Base-by-base conservation (phyloP, 441 rosid genomes). In the Populus tomentosa region DNA sequence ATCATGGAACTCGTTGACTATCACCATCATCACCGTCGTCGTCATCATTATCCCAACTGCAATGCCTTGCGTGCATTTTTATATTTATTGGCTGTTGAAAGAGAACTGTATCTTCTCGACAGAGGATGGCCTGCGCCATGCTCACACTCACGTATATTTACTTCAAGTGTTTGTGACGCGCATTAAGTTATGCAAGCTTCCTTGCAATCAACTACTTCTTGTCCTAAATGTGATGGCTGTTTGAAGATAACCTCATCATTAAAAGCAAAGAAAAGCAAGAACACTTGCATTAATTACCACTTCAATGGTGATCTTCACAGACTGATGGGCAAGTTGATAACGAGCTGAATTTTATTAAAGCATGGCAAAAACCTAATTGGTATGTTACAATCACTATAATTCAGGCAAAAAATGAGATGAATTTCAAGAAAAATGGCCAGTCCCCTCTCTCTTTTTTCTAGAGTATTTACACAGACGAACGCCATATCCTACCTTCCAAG, bases 401-500 rank as follows among this genome's bases (percentile, higher is more conserved):
- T 59, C 24, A 67, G 33, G 38, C 71, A n/a, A 78, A 67, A 67
- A 78, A 33, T 72, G 67, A 30, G 26, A 63, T 63, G 24, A 33
- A 42, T 42, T 42, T 11, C 5, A 42, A 42, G 50, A 42, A 42
- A 42, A 42, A 42, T 10, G 50, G 1, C 11, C 50, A 0, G 9
- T 38, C 10, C 2, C 14, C 5, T 2, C 9, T 35, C 10, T 42
- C 2, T 42, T 10, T 11, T 42, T 0, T 10, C 50, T 42, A 70
- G 66, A 72, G n/a, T 83, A 78, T 84, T 87, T 92, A 95, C 87
- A 91, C 93, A 83, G 90, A 92, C 63, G 98, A 95, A 84, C 95
- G 90, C 99, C 99, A 95, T 82, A 95, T 94, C 77, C 95, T 88
- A 78, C 99, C 99, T 75, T 95, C 97, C 83, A 95, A 86, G 50